Evolutionary conservation across 2,329 filamentous ascomycete species (phyloP), one percentile per base, ranked within the genome.

Genomic region (Xylariales sp.): DNA sequence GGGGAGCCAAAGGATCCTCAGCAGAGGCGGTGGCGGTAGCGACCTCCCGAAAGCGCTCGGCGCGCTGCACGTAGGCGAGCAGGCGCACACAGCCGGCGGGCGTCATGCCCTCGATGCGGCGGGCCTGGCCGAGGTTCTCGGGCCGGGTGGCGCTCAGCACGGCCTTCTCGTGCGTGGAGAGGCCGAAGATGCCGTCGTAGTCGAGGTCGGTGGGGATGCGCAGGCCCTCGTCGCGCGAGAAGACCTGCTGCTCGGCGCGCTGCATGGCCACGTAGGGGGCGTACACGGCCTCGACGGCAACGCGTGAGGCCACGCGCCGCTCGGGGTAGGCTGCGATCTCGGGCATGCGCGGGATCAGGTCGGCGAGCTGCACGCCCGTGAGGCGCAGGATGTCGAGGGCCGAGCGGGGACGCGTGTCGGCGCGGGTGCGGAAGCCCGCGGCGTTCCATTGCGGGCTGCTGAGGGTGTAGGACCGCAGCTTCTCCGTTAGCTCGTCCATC

Each of bases 111-210:
- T 98, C 93, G 10, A 96, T 78, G 12, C 93, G 70, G 33, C 88
- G 74, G 21, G 91, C 91, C 72, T 96, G 93, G 0, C 88, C 91
- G 16, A 98, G 70, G 43, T 79, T 94, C 62, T 94, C 88, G 0
- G 93, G 93, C 36, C 78, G 69, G 2, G 88, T 85, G 3, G 70
- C 66, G 41, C 76, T 74, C 24, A 98, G 69, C 4, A 83, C 74
- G 19, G 78, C 72, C 60, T 78, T 83, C 67, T 97, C 93, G 41
- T 88, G 89, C 25, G 80, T 75, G 40, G 86, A 89, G 37, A 98
- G 67, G 0, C 89, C 89, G 23, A 74, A 68, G 1, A 98, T 73
- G 11, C 61, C 52, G 29, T 78, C 72, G 53, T 96, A 98, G 51
- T 96, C 81, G 12, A 97, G 59, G 47, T 89, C 80, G 0, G 70